Evolutionary conservation across 169 alveolate genomes (phyloP), one percentile per base, ranked within the genome.

Genomic region (Neospora caninum): DNA sequence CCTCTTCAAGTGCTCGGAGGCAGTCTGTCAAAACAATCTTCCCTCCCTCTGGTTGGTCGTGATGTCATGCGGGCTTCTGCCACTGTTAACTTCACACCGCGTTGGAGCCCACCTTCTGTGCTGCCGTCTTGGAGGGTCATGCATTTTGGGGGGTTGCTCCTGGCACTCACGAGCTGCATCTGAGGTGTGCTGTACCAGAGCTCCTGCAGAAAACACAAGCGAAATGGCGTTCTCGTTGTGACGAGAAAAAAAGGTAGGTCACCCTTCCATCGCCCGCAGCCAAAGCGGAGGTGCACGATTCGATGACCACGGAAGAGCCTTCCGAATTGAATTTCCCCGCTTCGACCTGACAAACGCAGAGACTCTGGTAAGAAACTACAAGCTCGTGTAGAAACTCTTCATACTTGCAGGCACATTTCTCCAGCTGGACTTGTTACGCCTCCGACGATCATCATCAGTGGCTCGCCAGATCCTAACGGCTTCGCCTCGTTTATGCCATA

Each of bases 401-500:
- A 36, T 36, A 91, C 97, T 91, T 98, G 98, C 88, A 98, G 95
- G 73, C 99, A 98, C 97, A 97, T 97, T 43, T 98, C 99, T 25
- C 98, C 98, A 38, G 94, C 96, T 34, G 97, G 97, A 84, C 97
- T 96, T 38, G 99, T 97, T 20, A 98, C 96, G 70, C 99, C 99
- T 34, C 98, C 96, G 45, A 97, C 91, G 25, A 98, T 93, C 97
- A 98, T 95, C 69, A 98, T 95, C 88, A 97, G 88, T 20, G 99
- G 99, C 91, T 96, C 94, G 7, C 99, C 99, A 10, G 97, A 96
- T 16, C 99, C 99, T 70, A 97, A 95, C 18, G 98, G 96, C 91
- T 97, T 97, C 22, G 98, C 95, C 84, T 97, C 98, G 82, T 98
- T 96, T 88, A 98, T 98, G 73, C 99, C 99, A 94, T 98, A 97